Evolutionary conservation across 202 grass and related monocot genomes (phyloP), one percentile per base, ranked within the genome.

Genomic region (Zoysia matrella): DNA sequence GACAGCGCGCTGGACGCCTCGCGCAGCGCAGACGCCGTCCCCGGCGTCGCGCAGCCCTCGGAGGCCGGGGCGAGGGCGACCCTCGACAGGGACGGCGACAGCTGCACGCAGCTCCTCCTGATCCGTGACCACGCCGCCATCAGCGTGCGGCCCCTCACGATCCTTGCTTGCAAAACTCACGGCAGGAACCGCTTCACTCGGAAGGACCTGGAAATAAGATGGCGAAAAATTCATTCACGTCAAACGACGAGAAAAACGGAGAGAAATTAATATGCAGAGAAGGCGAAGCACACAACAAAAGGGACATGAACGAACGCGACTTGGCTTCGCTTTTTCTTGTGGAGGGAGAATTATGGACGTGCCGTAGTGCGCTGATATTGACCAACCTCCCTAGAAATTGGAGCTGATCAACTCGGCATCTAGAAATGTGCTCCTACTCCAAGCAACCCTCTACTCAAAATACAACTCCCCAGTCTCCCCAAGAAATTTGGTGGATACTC

Each of bases 111-210:
- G 66, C 87, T 47, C 84, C 84, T 88, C 41, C 74, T 79, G 71
- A 94, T 86, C 83, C 92, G 86, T 13, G 78, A 92, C 84, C 62
- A 78, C 3, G 76, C 82, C 92, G 82, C 82, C 92, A 89, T 89
- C 15, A 53, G 49, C 3, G 45, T 11, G 11, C 10, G 16, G 73
- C 44, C 10, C 11, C 44, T 13, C 6, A n/a, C 13, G 43, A 42
- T 6, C 11, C 40, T 6, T 3, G 11, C 22, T 22, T 22, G 22
- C 46, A 50, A 64, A 15, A 30, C 46, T 50, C 73, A 36, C 8
- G 4, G 56, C 8, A 74, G 55, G 39, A 51, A 16, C 47, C 8
- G n/a, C 60, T 78, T 11, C 62, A 65, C 45, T 46, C 64, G 69
- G n/a, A 49, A 48, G 68, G 57, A 65, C 52, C 49, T 68, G 55